Percentiles rank a stretch among this genome's conserved stretches.
phyloP scores from a whole-genome alignment of 768 basidiomycete species.

The Tricholoma matsutake region DNA sequence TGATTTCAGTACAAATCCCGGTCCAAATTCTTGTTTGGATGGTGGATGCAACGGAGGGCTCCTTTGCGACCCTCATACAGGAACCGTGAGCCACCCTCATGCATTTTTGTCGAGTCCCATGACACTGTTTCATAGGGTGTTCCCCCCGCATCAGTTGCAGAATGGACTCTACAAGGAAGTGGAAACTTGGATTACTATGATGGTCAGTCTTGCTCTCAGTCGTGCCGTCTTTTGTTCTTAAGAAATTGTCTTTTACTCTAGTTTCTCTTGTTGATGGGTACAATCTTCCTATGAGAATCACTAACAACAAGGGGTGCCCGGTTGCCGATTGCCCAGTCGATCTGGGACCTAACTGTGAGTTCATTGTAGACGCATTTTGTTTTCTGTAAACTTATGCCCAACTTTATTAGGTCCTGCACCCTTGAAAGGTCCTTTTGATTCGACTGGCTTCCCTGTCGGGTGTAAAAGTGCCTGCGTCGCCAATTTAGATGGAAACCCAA shows the following conservation, averaged over 20 bases:
- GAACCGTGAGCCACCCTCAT: conserved; percentile 37
- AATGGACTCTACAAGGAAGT: conserved; percentile 54
- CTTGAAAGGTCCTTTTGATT: conserved; percentile 46
- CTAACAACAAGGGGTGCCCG: conserved; percentile 45
- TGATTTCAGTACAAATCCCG: conserved; percentile 50
- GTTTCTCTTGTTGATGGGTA: conserved; percentile 61
- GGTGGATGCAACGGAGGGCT: conserved; percentile 74
- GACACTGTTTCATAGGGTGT: conserved; percentile 38
- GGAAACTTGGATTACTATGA: conserved; percentile 56
- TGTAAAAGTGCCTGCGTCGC: conserved; percentile 50
- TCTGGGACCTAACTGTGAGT: conserved; percentile 48
- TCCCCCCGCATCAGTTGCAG: conserved; percentile 69
- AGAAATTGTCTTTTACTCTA: conserved; percentile 11
- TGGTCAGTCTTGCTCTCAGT: conserved; percentile 29
- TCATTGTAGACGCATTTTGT: not conserved
- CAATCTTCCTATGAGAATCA: conserved; percentile 53
- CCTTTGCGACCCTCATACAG: conserved; percentile 47
- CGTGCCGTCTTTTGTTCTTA: conserved; percentile 1
- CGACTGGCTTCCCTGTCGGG: conserved; percentile 45
- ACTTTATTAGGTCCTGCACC: conserved; percentile 35
- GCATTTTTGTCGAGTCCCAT: not conserved
- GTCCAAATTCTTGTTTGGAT: conserved; percentile 57
- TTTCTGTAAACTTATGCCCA: not conserved
- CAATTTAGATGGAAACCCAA: conserved; percentile 29
- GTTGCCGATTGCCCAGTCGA: conserved; percentile 51